Evolutionary conservation across 805 yeast genomes (phyloP), one percentile per base, ranked within the genome.

Genomic region (Komagataella pseudopastoris): DNA sequence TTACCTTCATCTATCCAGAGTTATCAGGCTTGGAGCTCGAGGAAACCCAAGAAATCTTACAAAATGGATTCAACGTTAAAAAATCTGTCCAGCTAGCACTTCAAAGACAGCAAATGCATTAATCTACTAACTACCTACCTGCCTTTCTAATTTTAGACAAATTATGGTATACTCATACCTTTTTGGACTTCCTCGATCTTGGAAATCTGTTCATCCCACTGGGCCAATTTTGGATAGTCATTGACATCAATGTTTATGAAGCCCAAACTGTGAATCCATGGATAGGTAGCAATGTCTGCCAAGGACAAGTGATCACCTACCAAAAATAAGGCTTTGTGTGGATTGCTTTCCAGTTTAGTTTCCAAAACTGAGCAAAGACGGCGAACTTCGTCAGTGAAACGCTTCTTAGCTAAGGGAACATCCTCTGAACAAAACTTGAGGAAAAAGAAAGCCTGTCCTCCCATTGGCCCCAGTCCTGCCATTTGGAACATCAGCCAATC

Each of bases 1-100:
- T 86, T 44, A 84, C 71, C 70, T 84, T 89, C 76, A 80, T 88
- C 61, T 87, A 89, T 60, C 98, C 98, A 23, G 99, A 91, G 69
- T 78, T 95, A 47, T 80, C 95, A 1, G 93, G 93, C 48, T 76
- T 91, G 62, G 90, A 87, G 60, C 73, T 91, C 53, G 99, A 93
- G 66, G 97, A 91, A 69, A 87, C 95, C 49, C 95, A 90, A 59
- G 76, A 78, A 51, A 74, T 91, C 17, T 75, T 91, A 56, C 73
- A 83, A 44, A 85, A 83, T 55, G 98, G 98, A 1, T 91, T 91
- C 73, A 85, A 87, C 59, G 86, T 93, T 56, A 82, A 79, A 60
- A 78, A 77, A 46, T 79, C 87, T 1, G 65, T 75, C 55, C 69
- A 67, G 49, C 62, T 83, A 56, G 85, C 85, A 44, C 70, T 72